phyloP scores from a whole-genome alignment of 345 rosid genomes.

The Dipteronia sinensis region DNA sequence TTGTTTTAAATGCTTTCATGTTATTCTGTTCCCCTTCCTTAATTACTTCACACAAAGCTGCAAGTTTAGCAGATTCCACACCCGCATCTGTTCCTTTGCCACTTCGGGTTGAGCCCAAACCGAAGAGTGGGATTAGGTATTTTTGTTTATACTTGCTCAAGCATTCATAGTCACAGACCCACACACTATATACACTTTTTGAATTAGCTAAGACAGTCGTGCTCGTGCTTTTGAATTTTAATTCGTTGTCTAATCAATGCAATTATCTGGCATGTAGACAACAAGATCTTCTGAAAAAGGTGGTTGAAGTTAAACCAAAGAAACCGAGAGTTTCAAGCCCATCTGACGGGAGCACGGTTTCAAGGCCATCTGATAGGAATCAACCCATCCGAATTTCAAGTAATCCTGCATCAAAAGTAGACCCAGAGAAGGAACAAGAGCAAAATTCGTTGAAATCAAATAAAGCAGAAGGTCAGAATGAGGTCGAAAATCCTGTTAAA shows the following conservation, averaged over 20 bases:
- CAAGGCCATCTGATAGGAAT: constrained; percentile 28
- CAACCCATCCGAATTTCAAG: constrained; percentile 33
- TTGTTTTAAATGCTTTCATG: neutral
- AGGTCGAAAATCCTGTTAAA: constrained; percentile 49
- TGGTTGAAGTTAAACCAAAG: constrained; percentile 88
- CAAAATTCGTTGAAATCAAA: constrained; percentile 20
- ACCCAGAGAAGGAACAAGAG: constrained; percentile 35
- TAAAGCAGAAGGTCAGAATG: constrained; percentile 29
- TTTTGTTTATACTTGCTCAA: neutral
- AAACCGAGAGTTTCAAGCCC: constrained; percentile 46
- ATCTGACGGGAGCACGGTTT: constrained; percentile 23
- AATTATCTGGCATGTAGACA: constrained; percentile 51
- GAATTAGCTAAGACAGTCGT: neutral
- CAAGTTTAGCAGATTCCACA: constrained; percentile 85
- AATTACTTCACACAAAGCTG: constrained; percentile 76
- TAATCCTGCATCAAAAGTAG: constrained; percentile 27
- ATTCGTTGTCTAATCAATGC: neutral
- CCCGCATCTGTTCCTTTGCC: constrained; percentile 82
- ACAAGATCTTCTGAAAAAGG: constrained; percentile 84
- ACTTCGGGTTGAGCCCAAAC: constrained; percentile 94
- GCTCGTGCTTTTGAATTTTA: neutral
- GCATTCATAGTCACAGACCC: neutral
- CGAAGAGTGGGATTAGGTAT: constrained; percentile 93
- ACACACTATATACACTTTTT: neutral
- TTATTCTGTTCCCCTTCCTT: constrained; percentile 35